phyloP scores from a whole-genome alignment of 148 eudicot genomes.

The Simmondsia chinensis region DNA sequence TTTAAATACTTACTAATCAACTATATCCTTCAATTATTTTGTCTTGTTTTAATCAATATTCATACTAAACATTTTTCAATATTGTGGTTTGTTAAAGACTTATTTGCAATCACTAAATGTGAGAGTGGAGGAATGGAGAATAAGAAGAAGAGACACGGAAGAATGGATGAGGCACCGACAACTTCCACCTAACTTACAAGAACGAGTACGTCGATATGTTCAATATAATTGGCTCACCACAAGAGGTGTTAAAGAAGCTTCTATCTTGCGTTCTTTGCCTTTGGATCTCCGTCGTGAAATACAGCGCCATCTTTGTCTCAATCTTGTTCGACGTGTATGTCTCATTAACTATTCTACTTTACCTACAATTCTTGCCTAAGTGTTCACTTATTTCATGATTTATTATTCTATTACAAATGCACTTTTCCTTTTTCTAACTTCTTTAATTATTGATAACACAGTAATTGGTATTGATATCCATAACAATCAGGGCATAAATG shows the following conservation, averaged over 20 bases:
- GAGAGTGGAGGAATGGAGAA: constrained; percentile 85
- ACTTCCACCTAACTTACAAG: constrained; percentile 56
- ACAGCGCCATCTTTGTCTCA: constrained; percentile 77
- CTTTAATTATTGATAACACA: too few relatives aligned
- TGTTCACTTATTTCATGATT: too few relatives aligned
- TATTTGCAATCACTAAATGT: constrained; percentile 70
- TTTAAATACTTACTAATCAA: too few relatives aligned
- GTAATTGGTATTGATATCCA: too few relatives aligned
- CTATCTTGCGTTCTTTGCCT: constrained; percentile 61
- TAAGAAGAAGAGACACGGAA: constrained; percentile 69
- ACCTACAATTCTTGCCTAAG: too few relatives aligned
- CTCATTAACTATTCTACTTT: too few relatives aligned
- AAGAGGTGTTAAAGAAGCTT: constrained; percentile 77
- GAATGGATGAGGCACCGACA: constrained; percentile 98
- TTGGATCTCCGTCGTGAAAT: constrained; percentile 76
- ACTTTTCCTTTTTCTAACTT: too few relatives aligned
- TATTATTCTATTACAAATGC: too few relatives aligned
- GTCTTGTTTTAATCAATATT: background rate
- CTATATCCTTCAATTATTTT: too few relatives aligned
- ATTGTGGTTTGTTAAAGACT: constrained; percentile 23
- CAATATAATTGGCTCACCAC: constrained; percentile 86
- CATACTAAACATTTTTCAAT: constrained; percentile 1
- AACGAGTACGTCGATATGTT: constrained; percentile 64
- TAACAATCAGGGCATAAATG: too few relatives aligned
- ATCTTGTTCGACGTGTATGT: constrained; percentile 91